Conservation (phyloP, 2,329 filamentous ascomycete species). For the Karstenula rhodostoma region DNA sequence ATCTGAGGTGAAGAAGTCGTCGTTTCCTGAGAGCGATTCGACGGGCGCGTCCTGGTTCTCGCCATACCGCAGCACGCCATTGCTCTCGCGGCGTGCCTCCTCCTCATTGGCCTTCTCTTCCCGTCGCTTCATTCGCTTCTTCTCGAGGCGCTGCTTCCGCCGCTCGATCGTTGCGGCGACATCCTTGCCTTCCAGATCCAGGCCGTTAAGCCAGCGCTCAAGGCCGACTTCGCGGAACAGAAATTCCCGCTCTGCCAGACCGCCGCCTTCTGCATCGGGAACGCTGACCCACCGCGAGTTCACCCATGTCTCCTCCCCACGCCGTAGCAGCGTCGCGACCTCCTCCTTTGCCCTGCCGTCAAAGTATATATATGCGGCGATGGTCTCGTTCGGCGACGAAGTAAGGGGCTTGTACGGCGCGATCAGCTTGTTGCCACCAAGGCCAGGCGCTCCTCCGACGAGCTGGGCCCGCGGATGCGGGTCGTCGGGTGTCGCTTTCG, state of each 20-base stretch:
- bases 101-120: constrained; percentile 61
- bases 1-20: constrained; percentile 68
- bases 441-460: constrained; percentile 74
- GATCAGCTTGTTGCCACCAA: constrained; percentile 64
- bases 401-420: constrained; percentile 92
- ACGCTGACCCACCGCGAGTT: constrained; percentile 98
- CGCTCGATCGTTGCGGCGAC: constrained; percentile 80
- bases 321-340: constrained; percentile 89
- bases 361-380: constrained; percentile 99
- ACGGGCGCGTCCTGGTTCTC: constrained; percentile 77
- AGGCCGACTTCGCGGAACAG: constrained; percentile 95
- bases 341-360: constrained; percentile 95
- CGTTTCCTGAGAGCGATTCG: constrained; percentile 76
- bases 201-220: constrained; percentile 93
- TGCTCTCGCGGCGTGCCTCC: constrained; percentile 48
- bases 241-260: constrained; percentile 94
- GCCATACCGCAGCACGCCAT: constrained; percentile 79
- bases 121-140: constrained; percentile 80
- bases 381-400: constrained; percentile 92
- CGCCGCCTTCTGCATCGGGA: constrained; percentile 87
- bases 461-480: constrained; percentile 83
- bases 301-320: constrained; percentile 98
- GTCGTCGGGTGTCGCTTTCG: constrained; percentile 78
- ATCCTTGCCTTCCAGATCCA: constrained; percentile 91
- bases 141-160: constrained; percentile 75